phyloP scores from a whole-genome alignment of 495 filamentous ascomycete genomes.

The Neurospora terricola region DNA sequence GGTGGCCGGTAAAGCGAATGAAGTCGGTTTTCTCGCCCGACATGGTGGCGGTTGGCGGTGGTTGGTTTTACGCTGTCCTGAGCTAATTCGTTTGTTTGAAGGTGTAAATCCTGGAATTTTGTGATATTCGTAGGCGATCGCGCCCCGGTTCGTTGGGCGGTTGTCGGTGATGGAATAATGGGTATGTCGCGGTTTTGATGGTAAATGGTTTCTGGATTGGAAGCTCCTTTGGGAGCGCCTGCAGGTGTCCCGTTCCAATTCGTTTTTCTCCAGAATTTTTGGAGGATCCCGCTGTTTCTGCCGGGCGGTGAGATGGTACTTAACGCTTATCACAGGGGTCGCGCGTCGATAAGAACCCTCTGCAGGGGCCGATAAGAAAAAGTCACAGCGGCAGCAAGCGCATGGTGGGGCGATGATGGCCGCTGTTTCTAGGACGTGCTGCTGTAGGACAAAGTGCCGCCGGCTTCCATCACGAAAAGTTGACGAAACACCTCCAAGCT shows the following conservation, averaged over 20 bases:
- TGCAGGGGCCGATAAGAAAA: conserved; percentile 12
- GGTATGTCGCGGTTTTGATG: background rate
- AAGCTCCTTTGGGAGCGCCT: background rate
- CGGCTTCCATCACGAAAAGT: background rate
- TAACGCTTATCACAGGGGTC: conserved; percentile 9
- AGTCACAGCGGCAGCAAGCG: background rate
- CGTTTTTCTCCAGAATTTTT: conserved; percentile 19
- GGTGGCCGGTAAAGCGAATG: conserved; percentile 66
- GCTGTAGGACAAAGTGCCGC: background rate
- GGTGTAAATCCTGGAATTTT: background rate
- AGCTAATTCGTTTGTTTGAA: background rate
- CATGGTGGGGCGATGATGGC: background rate
- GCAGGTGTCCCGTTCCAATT: background rate
- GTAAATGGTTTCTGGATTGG: background rate
- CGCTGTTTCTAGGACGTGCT: background rate
- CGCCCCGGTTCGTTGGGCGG: background rate
- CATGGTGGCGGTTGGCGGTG: conserved; percentile 20
- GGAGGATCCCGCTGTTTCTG: conserved; percentile 18
- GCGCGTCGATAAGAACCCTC: conserved; percentile 17
- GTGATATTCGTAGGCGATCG: background rate
- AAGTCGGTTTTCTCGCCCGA: conserved; percentile 36
- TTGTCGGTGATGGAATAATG: background rate
- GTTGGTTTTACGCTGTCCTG: background rate
- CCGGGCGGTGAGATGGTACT: conserved; percentile 16
- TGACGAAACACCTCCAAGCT: background rate